Base-by-base conservation (phyloP, 75 land plant genomes). In the Isoetes taiwanensis region DNA sequence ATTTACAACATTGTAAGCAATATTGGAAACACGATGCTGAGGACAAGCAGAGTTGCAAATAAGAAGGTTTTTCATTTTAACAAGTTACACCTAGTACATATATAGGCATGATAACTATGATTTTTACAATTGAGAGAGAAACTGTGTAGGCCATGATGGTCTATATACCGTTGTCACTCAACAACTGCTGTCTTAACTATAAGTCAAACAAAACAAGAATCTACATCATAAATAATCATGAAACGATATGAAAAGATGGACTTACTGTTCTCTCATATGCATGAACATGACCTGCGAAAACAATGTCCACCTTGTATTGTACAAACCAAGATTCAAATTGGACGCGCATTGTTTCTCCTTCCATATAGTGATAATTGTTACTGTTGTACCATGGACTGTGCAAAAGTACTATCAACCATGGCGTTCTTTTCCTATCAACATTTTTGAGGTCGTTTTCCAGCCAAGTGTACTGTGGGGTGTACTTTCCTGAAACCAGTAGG, bases 221-320 rank as follows among this genome's bases (percentile, higher is more conserved):
- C 31, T 26, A n/a, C 14, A 14, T 16, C 14, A 21, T 17, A 12
- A 9, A 48, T 19, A 19, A 11, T 11, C 52, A 48, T 48, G 12
- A 2, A 28, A 0, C 26, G 34, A 66, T 17, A 6, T 32, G 5
- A 33, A 56, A 63, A 52, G 8, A 32, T 42, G 57, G 29, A 52
- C 76, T 63, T 88, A 94, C 99, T n/a, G 86, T 48, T 24, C 99
- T 79, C 48, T 94, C 99, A 65, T 88, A 94, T 35, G 99, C 85
- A 76, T 94, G 99, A 27, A 94, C 99, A 72, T 94, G 99, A 30
- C 99, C 99, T 16, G 99, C 73, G 48, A 94, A 34, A 53, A 94
- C 77, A 30, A 94, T 34, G 54, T 94, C 99, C 0, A 72, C 96
- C 68, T 74, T 79, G 46, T 69, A 60, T 3, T 70, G 39, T 1